A percentile compares a stretch with the other conserved stretches of the same genome.
phyloP scores from a whole-genome alignment of 2,329 filamentous ascomycete species.

The Nigrograna mackinnonii region DNA sequence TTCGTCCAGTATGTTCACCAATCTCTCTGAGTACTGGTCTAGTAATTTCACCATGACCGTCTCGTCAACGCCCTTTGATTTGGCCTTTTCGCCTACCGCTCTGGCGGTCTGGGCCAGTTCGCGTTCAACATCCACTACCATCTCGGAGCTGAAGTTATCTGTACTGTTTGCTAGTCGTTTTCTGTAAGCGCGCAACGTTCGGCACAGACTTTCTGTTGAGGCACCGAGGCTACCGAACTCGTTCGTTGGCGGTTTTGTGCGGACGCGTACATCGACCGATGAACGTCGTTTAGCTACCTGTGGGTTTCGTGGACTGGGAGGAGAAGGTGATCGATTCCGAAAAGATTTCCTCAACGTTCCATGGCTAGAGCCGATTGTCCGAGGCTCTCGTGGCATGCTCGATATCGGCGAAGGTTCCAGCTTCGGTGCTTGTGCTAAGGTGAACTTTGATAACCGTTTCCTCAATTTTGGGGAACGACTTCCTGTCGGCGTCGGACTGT shows the following conservation, averaged over 20 bases:
- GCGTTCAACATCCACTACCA: constrained; percentile 58
- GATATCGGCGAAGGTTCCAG: constrained; percentile 46
- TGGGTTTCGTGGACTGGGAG: constrained; percentile 39
- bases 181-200: constrained; percentile 60
- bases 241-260: constrained; percentile 43
- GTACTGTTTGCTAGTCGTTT: constrained; percentile 58
- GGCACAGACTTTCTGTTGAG: constrained; percentile 60
- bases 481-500: constrained; percentile 38
- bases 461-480: constrained; percentile 55
- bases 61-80: constrained; percentile 46
- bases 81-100: constrained; percentile 47
- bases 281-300: constrained; percentile 47
- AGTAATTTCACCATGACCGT: constrained; percentile 59
- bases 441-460: constrained; percentile 58
- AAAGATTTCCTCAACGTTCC: constrained; percentile 27
- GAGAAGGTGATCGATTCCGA: constrained; percentile 47
- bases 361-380: constrained; percentile 15
- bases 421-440: constrained; percentile 49
- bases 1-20: constrained; percentile 73
- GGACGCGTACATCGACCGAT: constrained; percentile 55
- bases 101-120: constrained; percentile 57
- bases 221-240: constrained; percentile 39
- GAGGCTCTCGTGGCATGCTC: constrained; percentile 23
- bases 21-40: constrained; percentile 74
- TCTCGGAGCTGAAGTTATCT: constrained; percentile 50